These are phyloP conservation scores for Yarrowia osloensis DNA, from an alignment of 805 yeast species.

Conservation along the genomic window DNA sequence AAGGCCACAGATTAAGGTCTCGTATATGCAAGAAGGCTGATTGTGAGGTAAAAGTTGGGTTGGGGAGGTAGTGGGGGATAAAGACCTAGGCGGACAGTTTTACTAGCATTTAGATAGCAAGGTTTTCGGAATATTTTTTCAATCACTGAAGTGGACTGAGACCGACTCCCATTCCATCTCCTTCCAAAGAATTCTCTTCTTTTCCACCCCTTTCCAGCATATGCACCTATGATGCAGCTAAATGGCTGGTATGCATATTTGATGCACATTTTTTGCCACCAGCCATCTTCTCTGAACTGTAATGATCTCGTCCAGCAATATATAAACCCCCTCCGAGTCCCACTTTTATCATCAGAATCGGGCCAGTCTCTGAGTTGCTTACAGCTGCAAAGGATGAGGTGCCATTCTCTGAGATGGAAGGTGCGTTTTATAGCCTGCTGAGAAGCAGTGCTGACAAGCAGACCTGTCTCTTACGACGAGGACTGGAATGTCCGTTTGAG, in stretches of 20 bases:
- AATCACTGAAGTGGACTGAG: too few species aligned
- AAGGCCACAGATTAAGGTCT: too few species aligned
- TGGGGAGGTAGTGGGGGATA: neutral
- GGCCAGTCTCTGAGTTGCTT: slow-evolving; percentile 16
- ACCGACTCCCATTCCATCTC: neutral
- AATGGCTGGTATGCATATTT: neutral
- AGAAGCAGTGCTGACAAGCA: slow-evolving; percentile 16
- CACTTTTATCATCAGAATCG: neutral
- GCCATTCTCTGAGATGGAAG: neutral
- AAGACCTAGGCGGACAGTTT: too few species aligned
- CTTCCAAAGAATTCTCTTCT: neutral
- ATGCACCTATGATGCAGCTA: neutral
- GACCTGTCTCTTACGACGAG: neutral
- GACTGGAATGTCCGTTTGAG: neutral
- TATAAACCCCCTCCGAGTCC: slow-evolving; percentile 5
- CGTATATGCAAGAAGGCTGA: neutral
- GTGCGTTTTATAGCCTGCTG: slow-evolving; percentile 15
- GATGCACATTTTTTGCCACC: slow-evolving; percentile 5
- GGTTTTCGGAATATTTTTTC: too few species aligned
- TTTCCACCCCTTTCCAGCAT: too few species aligned
- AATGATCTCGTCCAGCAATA: neutral
- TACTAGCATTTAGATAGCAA: too few species aligned
- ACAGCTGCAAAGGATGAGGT: too few species aligned
- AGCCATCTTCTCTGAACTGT: neutral
- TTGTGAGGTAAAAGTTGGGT: neutral